These are phyloP conservation scores for Candida tallmaniae DNA, from an alignment of 805 yeast species.

Conservation along the genomic window DNA sequence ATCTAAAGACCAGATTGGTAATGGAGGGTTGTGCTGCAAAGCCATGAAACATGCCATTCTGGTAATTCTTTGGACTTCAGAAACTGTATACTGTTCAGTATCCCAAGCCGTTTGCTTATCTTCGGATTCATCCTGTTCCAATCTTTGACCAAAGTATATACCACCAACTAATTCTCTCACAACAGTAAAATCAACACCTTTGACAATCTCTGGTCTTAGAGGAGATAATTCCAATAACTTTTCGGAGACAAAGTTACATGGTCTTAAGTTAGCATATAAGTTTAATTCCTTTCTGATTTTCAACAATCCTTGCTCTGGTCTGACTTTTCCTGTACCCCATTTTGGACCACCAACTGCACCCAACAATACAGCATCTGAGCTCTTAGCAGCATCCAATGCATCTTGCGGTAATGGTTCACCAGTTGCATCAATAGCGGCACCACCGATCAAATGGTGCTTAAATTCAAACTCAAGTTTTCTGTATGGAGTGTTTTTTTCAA, in stretches of 20 bases:
- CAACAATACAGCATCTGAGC: constrained; percentile 88
- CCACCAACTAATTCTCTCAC: constrained; percentile 98
- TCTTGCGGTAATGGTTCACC: constrained; percentile 89
- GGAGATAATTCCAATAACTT: constrained; percentile 83
- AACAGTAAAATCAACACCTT: constrained; percentile 87
- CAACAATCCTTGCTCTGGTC: constrained; percentile 96
- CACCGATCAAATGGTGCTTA: constrained; percentile 86
- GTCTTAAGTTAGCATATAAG: constrained; percentile 93
- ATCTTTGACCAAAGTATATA: constrained; percentile 93
- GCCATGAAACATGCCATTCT: constrained; percentile 99
- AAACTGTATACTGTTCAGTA: constrained; percentile 86
- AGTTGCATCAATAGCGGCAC: constrained; percentile 97
- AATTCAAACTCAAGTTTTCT: constrained; percentile 61
- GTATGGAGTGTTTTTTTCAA: constrained; percentile 45
- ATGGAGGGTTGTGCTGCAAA: constrained; percentile 86
- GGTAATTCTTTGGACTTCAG: constrained; percentile 92
- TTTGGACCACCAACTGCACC: constrained; percentile 99
- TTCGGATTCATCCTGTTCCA: constrained; percentile 76
- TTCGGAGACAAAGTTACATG: constrained; percentile 90
- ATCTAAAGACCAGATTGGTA: constrained; percentile 93
- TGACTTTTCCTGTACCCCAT: constrained; percentile 95
- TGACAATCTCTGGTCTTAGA: constrained; percentile 74
- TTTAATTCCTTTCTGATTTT: constrained; percentile 92
- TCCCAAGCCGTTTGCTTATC: constrained; percentile 78
- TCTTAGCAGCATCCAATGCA: constrained; percentile 76